These are phyloP conservation scores for Microdochium trichocladiopsis DNA, from an alignment of 2,329 filamentous ascomycete species.

Conservation along the genomic window DNA sequence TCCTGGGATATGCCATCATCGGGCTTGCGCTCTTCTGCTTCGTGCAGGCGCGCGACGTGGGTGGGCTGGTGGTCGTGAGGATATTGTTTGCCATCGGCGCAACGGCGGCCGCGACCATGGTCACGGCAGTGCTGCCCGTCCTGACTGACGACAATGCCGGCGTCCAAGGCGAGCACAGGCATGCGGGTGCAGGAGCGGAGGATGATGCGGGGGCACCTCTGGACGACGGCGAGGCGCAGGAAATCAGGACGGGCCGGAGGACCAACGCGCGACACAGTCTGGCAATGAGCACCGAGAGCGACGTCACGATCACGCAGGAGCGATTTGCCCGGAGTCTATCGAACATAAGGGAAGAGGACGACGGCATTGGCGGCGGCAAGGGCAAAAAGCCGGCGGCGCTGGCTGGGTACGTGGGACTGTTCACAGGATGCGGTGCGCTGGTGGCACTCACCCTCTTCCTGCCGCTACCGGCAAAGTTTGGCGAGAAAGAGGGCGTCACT, in stretches of 20 bases:
- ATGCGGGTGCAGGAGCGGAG: constrained; percentile 13
- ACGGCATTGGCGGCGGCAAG: constrained; percentile 13
- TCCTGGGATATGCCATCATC: constrained; percentile 76
- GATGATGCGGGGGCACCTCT: constrained; percentile 1
- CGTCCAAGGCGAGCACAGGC: constrained; percentile 10
- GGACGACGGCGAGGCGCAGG: constrained; percentile 7
- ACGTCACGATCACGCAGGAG: constrained; percentile 67
- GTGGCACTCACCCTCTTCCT: constrained; percentile 78
- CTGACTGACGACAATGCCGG: constrained; percentile 45
- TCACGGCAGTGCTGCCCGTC: constrained; percentile 84
- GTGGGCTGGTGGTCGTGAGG: constrained; percentile 76
- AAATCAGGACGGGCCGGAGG: constrained; percentile 7
- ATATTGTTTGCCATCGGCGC: constrained; percentile 86
- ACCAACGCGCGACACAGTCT: constrained; percentile 45
- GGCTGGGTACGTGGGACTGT: constrained; percentile 85
- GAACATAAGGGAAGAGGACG: constrained; percentile 8
- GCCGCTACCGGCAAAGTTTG: constrained; percentile 76
- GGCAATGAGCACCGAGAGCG: constrained; percentile 63
- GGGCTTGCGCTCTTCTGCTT: constrained; percentile 70
- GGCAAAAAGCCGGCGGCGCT: constrained; percentile 50
- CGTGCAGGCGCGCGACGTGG: constrained; percentile 79
- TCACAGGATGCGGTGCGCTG: constrained; percentile 86
- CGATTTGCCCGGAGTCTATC: constrained; percentile 36
- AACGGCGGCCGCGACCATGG: constrained; percentile 92
- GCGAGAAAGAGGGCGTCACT: constrained; percentile 61